A percentile compares a stretch with the other conserved stretches of the same genome.
Conservation (phyloP, 2,329 filamentous ascomycete genomes). For the Colletotrichum truncatum region DNA sequence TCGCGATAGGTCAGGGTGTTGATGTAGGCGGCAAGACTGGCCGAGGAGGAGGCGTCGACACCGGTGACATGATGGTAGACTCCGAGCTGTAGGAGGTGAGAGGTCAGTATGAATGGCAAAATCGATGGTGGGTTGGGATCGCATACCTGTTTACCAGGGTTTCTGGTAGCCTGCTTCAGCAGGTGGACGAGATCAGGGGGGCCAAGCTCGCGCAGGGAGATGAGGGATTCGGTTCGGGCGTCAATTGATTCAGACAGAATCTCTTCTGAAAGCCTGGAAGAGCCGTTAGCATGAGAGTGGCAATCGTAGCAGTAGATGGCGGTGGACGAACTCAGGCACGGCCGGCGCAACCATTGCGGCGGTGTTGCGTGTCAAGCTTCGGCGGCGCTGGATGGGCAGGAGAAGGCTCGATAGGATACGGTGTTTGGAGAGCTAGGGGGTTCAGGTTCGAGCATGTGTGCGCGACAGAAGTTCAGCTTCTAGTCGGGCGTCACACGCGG, state of each 20-base stretch:
- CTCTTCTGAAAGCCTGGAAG: slow-evolving; percentile 87
- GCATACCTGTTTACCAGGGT: slow-evolving; percentile 63
- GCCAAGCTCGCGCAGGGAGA: slow-evolving; percentile 88
- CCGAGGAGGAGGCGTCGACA: slow-evolving; percentile 95
- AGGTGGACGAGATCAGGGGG: slow-evolving; percentile 96
- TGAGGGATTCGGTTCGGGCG: slow-evolving; percentile 87
- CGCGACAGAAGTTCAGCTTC: neutral
- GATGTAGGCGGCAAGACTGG: slow-evolving; percentile 96
- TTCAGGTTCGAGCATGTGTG: slow-evolving; percentile 6
- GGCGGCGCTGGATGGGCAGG: neutral
- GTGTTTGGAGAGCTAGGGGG: slow-evolving; percentile 3
- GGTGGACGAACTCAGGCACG: slow-evolving; percentile 73
- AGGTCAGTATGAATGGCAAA: slow-evolving; percentile 27
- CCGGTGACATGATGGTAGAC: slow-evolving; percentile 99
- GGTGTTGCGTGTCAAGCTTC: slow-evolving; percentile 25
- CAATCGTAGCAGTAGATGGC: neutral
- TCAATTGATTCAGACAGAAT: slow-evolving; percentile 91
- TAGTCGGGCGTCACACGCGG: neutral
- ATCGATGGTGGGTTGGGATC: neutral
- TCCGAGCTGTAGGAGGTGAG: slow-evolving; percentile 70
- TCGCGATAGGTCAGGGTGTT: slow-evolving; percentile 95
- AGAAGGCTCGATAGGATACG: slow-evolving; percentile 9
- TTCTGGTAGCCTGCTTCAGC: slow-evolving; percentile 75
- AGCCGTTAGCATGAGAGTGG: slow-evolving; percentile 31
- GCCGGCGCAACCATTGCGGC: slow-evolving; percentile 76